Base-by-base conservation (phyloP, 331 rosid genomes). In the Ulmus americana region DNA sequence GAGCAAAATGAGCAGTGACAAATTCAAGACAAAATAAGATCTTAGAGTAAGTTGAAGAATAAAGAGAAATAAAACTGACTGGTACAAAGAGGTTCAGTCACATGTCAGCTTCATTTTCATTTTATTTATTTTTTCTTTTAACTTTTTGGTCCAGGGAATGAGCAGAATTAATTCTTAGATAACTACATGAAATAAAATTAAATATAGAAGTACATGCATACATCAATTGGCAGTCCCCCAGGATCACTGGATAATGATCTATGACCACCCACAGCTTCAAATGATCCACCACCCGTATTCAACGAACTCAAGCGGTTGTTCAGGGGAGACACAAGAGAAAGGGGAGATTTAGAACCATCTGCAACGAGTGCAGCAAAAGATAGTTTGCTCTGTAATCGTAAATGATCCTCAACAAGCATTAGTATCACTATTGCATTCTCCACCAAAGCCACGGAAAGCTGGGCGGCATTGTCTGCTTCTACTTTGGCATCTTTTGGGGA, bases 361-460 rank as follows among this genome's bases (percentile, higher is more conserved):
- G 72, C 7, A 70, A 78, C 39, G 57, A 71, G 82, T 66, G 81
- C 84, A 79, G 84, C 74, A 61, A 75, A 69, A 58, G 83, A 85
- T 35, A 79, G 77, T 77, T 85, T 94, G 87, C 97, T 77, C 71
- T 87, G 99, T 65, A 84, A 76, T 69, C 99, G 87, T 72, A 94
- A 81, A 86, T 94, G 99, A 79, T 94, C 99, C 91, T 94, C 99
- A 49, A 84, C 99, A 73, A 90, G 99, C 99, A 94, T 94, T 76
- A 94, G 84, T 76, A 87, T 90, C 77, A 94, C 99, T 72, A 94
- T 90, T 41, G 95, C 90, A 81, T 94, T 94, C 79, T 94, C 99
- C 44, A 90, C 99, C 62, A 94, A 79, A 64, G 95, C 94, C 59
- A 94, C 99, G 45, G 99, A 94, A 71, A 85, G 82, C 55, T 85